Evolutionary conservation across 2,329 filamentous ascomycete species (phyloP), one percentile per base, ranked within the genome.

Genomic region (Taxawa tesnikishii): DNA sequence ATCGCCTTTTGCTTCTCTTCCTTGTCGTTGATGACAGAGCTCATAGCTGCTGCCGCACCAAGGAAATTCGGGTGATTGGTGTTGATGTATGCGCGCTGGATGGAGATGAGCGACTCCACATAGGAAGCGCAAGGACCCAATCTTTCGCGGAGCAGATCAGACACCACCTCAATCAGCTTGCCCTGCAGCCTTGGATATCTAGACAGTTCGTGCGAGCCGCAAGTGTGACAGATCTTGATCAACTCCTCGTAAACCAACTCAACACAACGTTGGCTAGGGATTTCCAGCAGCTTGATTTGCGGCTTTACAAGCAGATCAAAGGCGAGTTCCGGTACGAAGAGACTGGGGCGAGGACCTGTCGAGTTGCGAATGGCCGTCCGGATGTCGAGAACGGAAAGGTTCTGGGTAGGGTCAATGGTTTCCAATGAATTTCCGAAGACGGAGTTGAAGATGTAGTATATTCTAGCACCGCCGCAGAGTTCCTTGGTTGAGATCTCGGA

Each of bases 371-470:
- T 98, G 4, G 90, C 90, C 9, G 90, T 98, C 53, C 90, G 75
- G 44, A 98, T 98, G 53, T 98, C 90, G 29, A 88, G 74, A 10
- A 88, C 83, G 5, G 90, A 90, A 38, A 98, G 76, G 50, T 98
- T 98, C 29, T 80, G 83, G 2, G 88, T 98, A 4, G 90, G 90
- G 47, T 98, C 88, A 45, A 98, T 94, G 14, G 85, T 82, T 55
- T 98, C 90, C 31, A 98, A 67, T 13, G 88, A 92, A 58, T 88
- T 94, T 37, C 90, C 90, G 57, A 96, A 98, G 26, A 96, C 88
- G 4, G 87, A 94, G 62, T 96, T 96, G 70, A 94, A 96, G 45
- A 96, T 94, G 61, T 96, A 94, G 63, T 96, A 96, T 50, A 96
- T 94, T 38, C 88, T 75, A 28, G 87, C 87, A 52, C 87, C 87